Evolutionary conservation across 2,329 filamentous ascomycete genomes (phyloP).

Genomic region (Aspergillus udagawae): DNA sequence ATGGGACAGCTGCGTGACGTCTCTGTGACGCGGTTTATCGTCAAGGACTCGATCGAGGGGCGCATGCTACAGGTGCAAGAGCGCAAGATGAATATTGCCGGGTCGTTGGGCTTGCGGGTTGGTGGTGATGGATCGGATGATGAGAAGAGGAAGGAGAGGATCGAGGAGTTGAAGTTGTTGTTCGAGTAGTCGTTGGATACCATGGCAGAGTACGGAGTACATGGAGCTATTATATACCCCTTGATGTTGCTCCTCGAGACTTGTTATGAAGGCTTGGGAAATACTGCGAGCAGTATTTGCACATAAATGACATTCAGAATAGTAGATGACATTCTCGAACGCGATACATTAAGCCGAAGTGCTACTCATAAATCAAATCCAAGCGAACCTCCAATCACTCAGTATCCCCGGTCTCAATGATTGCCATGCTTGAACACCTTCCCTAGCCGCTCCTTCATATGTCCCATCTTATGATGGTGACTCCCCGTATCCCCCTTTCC

Average conservation of each 20-base stretch:
- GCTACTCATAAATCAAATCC: neutral
- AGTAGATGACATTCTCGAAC: neutral
- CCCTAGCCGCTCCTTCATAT: slow-evolving; percentile 34
- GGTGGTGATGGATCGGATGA: slow-evolving; percentile 82
- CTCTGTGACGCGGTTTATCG: slow-evolving; percentile 80
- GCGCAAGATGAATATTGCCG: slow-evolving; percentile 83
- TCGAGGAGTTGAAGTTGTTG: slow-evolving; percentile 91
- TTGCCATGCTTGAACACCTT: slow-evolving; percentile 16
- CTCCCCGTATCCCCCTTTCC: neutral
- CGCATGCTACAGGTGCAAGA: slow-evolving; percentile 93
- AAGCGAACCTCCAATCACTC: neutral
- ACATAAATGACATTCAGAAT: neutral
- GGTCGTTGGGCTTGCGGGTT: slow-evolving; percentile 93
- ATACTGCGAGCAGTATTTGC: neutral
- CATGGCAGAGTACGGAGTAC: neutral
- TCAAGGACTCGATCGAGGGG: slow-evolving; percentile 87
- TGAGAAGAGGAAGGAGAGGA: slow-evolving; percentile 81
- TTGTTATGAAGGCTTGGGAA: neutral
- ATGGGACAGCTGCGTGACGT: slow-evolving; percentile 92
- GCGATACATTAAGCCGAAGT: neutral
- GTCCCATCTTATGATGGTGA: slow-evolving; percentile 15
- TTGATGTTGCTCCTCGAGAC: neutral
- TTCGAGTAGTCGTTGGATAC: slow-evolving; percentile 43
- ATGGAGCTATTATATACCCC: neutral
- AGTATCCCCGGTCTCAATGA: neutral